phyloP scores from a whole-genome alignment of 2,329 filamentous ascomycete genomes.

The Pseudogymnoascus pannorum region DNA sequence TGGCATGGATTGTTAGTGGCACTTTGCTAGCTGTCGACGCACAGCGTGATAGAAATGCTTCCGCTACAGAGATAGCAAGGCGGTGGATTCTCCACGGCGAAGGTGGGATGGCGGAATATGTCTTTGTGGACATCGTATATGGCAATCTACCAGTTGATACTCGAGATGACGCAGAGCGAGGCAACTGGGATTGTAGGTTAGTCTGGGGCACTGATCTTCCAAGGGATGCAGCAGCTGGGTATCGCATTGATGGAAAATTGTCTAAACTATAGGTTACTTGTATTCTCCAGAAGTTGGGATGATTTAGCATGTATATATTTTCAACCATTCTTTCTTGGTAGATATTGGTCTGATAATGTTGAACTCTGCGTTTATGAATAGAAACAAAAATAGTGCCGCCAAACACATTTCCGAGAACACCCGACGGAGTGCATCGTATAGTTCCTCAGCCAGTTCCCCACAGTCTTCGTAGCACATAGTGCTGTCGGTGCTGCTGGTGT shows the following conservation, averaged over 20 bases:
- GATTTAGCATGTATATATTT: not conserved
- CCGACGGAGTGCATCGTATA: too few species aligned
- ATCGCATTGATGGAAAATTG: constrained; percentile 15
- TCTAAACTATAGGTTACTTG: not conserved
- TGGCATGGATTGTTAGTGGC: constrained; percentile 32
- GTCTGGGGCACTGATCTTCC: constrained; percentile 28
- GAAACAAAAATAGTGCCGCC: too few species aligned
- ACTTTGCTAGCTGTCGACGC: constrained; percentile 33
- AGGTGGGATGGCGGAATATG: constrained; percentile 27
- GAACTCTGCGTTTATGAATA: too few species aligned
- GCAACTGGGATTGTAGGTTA: constrained; percentile 28
- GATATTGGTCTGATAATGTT: not conserved
- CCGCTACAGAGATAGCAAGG: constrained; percentile 30
- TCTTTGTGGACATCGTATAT: constrained; percentile 23
- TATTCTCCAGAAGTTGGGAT: not conserved
- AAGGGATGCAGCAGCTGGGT: constrained; percentile 6
- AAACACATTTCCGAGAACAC: too few species aligned
- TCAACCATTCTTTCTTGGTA: not conserved
- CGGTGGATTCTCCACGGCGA: constrained; percentile 31
- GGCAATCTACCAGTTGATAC: not conserved
- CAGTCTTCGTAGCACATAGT: too few species aligned
- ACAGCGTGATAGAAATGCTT: constrained; percentile 25
- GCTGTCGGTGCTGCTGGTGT: too few species aligned
- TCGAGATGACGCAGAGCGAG: constrained; percentile 13
- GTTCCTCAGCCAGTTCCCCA: too few species aligned